A percentile compares a stretch with the other conserved stretches of the same genome.
phyloP scores from a whole-genome alignment of 257 asterid genomes.

The Ajuga chamaepitys region DNA sequence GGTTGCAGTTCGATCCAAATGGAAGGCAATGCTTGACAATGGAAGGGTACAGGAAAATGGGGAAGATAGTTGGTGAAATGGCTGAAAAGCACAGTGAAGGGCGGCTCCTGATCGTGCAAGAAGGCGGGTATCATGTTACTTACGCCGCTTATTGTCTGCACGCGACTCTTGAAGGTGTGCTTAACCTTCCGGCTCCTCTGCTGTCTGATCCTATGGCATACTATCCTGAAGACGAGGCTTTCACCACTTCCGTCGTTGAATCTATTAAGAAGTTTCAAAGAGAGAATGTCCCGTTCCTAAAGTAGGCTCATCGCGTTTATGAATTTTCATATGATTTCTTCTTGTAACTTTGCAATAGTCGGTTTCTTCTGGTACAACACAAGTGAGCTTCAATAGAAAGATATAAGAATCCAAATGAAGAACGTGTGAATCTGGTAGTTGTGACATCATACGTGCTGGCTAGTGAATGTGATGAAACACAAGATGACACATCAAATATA shows the following conservation, averaged over 20 bases:
- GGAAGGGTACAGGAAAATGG: slow-evolving; percentile 77
- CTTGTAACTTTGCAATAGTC: not conserved
- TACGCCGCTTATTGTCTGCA: slow-evolving; percentile 89
- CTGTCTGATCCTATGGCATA: slow-evolving; percentile 73
- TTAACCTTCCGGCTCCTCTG: slow-evolving; percentile 40
- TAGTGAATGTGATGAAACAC: too few species aligned
- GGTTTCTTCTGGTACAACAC: too few species aligned
- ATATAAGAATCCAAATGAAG: too few species aligned
- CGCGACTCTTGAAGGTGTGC: slow-evolving; percentile 84
- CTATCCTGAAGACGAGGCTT: slow-evolving; percentile 75
- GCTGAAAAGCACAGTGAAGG: slow-evolving; percentile 59
- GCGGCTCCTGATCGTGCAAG: slow-evolving; percentile 69
- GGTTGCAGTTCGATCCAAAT: slow-evolving; percentile 82
- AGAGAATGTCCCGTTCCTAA: slow-evolving; percentile 41
- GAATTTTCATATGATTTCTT: not conserved
- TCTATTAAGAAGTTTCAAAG: slow-evolving; percentile 46
- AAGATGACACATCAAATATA: too few species aligned
- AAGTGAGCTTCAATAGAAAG: too few species aligned
- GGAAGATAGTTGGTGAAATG: slow-evolving; percentile 46
- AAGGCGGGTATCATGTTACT: slow-evolving; percentile 93
- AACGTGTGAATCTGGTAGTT: too few species aligned
- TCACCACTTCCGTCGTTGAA: slow-evolving; percentile 31
- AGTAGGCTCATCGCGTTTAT: not conserved
- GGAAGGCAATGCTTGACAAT: slow-evolving; percentile 96
- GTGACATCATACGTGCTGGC: too few species aligned